Evolutionary conservation across 805 yeast species (phyloP), one percentile per base, ranked within the genome.

Genomic region (Millerozyma acaciae): DNA sequence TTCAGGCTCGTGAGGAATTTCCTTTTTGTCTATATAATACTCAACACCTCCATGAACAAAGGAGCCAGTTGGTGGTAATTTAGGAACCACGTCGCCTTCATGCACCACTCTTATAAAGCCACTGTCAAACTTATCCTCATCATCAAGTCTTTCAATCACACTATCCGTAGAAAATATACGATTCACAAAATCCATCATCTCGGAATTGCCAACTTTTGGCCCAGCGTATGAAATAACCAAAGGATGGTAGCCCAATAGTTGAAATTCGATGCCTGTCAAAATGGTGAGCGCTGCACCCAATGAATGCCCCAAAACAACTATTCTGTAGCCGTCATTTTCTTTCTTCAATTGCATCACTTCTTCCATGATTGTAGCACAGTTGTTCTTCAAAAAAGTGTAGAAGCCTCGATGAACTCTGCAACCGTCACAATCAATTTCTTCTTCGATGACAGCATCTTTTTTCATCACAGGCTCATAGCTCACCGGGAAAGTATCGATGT

Each of bases 271-370:
- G 0, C 83, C 90, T 6, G 75, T 69, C 21, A 84, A 55, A 4
- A 68, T 56, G 2, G 88, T 80, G 32, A 81, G 53, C 0, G 89
- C 88, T 5, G 80, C 94, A 3, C 88, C 89, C 26, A 84, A 55
- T 0, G 93, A 84, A 55, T 85, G 95, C 0, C 94, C 94, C 1
- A 78, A 62, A 2, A 80, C 65, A 2, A 73, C 65, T 4, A 82
- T 37, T 14, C 62, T 50, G 49, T 77, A 80, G 16, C 65, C 68
- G 0, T 77, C 73, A 45, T 69, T 56, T 13, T 60, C 46, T 8
- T 52, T 37, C 14, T 59, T 50, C 13, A 69, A 45, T 2, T 44
- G 39, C 9, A 55, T 45, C 1, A 79, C 57, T 6, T 48, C 54
- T 7, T 56, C 42, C 21, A 73, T 49, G 21, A 71, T 60, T 8